phyloP scores from a whole-genome alignment of 768 basidiomycete species.

The Pleurotus cornucopiae region DNA sequence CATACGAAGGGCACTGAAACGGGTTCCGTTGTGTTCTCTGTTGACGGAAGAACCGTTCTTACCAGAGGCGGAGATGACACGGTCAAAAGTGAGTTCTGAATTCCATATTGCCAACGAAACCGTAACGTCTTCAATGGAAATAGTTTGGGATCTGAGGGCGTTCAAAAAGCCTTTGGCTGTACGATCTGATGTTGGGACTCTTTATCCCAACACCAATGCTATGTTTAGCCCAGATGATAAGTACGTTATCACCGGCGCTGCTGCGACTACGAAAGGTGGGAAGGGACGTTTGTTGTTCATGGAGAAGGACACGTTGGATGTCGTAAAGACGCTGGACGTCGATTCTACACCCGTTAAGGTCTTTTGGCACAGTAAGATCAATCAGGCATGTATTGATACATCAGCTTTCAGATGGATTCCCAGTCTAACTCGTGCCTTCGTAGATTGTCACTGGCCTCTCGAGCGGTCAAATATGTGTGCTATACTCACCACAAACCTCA shows the following conservation, averaged over 20 bases:
- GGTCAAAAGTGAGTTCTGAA: constrained; percentile 76
- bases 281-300: constrained; percentile 74
- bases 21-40: constrained; percentile 82
- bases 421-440: constrained; percentile 4
- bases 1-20: constrained; percentile 85
- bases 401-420: constrained; percentile 11
- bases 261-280: constrained; percentile 60
- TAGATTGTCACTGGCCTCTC: constrained; percentile 88
- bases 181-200: constrained; percentile 59
- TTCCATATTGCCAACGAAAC: background rate
- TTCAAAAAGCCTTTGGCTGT: constrained; percentile 85
- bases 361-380: constrained; percentile 95
- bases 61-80: constrained; percentile 95
- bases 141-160: constrained; percentile 92
- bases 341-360: constrained; percentile 86
- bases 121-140: background rate
- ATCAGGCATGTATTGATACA: constrained; percentile 62
- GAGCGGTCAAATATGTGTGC: constrained; percentile 80
- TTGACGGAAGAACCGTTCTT: constrained; percentile 81
- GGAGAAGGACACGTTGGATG: constrained; percentile 63
- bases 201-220: constrained; percentile 92
- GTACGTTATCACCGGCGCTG: constrained; percentile 80
- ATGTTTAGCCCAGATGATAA: constrained; percentile 94
- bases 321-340: constrained; percentile 62
- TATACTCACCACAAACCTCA: constrained; percentile 90